Percentiles rank a stretch among this genome's conserved stretches.
Evolutionary conservation across 805 yeast genomes (phyloP).

Genomic region (Komagataella pastoris): DNA sequence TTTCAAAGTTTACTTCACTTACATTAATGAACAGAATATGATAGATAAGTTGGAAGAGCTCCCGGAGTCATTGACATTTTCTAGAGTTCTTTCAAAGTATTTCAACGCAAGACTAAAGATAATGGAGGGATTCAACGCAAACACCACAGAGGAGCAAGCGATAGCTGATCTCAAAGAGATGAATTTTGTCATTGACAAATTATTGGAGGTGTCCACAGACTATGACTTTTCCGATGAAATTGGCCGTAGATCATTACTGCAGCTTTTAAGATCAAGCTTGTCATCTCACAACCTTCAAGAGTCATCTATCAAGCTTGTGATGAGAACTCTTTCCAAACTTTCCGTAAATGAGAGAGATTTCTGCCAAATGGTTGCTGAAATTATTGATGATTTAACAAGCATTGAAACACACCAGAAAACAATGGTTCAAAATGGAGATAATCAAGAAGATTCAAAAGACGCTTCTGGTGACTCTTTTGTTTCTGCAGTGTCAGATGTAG

Average conservation of each 20-base stretch:
- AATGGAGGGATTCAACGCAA: slow-evolving; percentile 6
- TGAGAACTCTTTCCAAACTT: slow-evolving; percentile 53
- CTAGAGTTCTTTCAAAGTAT: slow-evolving; percentile 1
- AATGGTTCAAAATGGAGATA: slow-evolving; percentile 15
- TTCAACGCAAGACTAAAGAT: not conserved
- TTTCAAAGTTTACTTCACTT: slow-evolving; percentile 50
- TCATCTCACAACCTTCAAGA: slow-evolving; percentile 45
- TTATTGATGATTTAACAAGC: slow-evolving; percentile 76
- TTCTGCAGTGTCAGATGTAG: slow-evolving; percentile 28
- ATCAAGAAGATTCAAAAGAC: slow-evolving; percentile 16
- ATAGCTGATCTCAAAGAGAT: slow-evolving; percentile 39
- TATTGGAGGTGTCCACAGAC: slow-evolving; percentile 49
- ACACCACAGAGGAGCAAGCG: slow-evolving; percentile 11
- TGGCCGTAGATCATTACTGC: slow-evolving; percentile 70
- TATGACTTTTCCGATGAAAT: slow-evolving; percentile 86
- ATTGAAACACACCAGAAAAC: slow-evolving; percentile 12
- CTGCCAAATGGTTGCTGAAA: slow-evolving; percentile 71
- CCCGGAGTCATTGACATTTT: not conserved
- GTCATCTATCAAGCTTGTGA: slow-evolving; percentile 35
- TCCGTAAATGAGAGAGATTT: slow-evolving; percentile 79
- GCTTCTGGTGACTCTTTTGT: slow-evolving; percentile 25
- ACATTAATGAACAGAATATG: slow-evolving; percentile 42
- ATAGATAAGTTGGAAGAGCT: slow-evolving; percentile 38
- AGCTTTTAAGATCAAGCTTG: slow-evolving; percentile 42
- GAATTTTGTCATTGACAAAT: slow-evolving; percentile 66